Evolutionary conservation across 176 grass and related monocot genomes (phyloP), one percentile per base, ranked within the genome.

Genomic region (Oryza officinalis): DNA sequence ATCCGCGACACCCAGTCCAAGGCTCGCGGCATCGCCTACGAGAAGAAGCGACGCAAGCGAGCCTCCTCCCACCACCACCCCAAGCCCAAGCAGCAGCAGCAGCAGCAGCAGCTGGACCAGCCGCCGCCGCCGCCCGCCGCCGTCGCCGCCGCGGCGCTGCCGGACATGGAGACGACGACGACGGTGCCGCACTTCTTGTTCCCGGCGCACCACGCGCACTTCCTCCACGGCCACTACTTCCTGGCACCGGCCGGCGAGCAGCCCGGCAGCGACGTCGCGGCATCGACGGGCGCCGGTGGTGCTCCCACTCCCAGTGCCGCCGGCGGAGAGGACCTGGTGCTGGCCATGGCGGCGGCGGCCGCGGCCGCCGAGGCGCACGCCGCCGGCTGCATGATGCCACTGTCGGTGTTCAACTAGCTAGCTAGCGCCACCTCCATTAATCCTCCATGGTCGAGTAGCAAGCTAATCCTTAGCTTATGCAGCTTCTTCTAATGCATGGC

Each of bases 21-120:
- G 74, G 88, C 88, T 1, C 84, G 88, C 22, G 89, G 89, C 69
- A 87, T 90, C 80, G 80, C 89, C 28, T 90, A 90, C 74, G 74
- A 87, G 89, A 90, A 90, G 84, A 90, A 87, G 84, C 84, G 84
- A 1, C 89, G 84, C 27, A 47, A 50, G 63, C 75, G 88, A 3
- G 8, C 50, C 78, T 30, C 67, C n/a, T 23, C 59, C n/a, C 25
- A 30, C 22, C 32, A 80, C 71, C n/a, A n/a, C n/a, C 18, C 64
- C 0, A 70, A 81, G 74, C 20, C 65, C 0, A 71, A 81, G 75
- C 60, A 57, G 43, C 30, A 80, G 60, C 5, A 72, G 26, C 71
- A 40, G 18, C 22, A 54, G 41, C 47, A 80, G 60, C 5, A 65
- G 26, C 63, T 23, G 18, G 9, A 2, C 40, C 40, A 8, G 10